Evolutionary conservation across 176 grass and related monocot genomes (phyloP).

Genomic region (Aegilops speltoides): DNA sequence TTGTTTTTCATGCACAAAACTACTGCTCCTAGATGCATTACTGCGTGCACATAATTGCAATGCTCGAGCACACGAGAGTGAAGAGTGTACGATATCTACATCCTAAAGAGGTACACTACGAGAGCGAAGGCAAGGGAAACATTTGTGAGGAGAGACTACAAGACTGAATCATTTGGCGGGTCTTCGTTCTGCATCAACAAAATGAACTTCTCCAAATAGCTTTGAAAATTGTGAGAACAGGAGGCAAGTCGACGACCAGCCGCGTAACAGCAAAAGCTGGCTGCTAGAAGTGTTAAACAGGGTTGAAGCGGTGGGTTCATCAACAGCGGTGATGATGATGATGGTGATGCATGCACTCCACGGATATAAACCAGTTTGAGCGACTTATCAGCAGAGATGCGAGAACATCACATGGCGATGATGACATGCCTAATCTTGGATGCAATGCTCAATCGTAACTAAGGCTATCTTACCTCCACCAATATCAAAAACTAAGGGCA

Average conservation of each 20-base stretch:
- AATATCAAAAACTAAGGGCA: background rate
- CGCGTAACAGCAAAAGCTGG: background rate
- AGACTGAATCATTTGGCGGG: background rate
- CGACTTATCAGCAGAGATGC: too few species aligned
- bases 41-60: background rate
- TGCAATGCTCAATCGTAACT: too few species aligned
- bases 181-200: background rate
- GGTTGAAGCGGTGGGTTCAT: too few species aligned
- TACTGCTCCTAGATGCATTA: background rate
- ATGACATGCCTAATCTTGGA: too few species aligned
- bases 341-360: too few species aligned
- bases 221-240: background rate
- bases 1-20: background rate
- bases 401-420: too few species aligned
- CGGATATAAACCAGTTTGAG: too few species aligned
- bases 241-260: background rate
- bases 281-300: too few species aligned
- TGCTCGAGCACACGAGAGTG: background rate
- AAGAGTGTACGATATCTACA: background rate
- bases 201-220: background rate
- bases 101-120: background rate
- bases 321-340: too few species aligned
- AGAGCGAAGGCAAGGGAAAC: background rate
- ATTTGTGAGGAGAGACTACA: background rate
- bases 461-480: background rate